Evolutionary conservation across 2,329 filamentous ascomycete species (phyloP).

Genomic region (Trichoderma sp.): DNA sequence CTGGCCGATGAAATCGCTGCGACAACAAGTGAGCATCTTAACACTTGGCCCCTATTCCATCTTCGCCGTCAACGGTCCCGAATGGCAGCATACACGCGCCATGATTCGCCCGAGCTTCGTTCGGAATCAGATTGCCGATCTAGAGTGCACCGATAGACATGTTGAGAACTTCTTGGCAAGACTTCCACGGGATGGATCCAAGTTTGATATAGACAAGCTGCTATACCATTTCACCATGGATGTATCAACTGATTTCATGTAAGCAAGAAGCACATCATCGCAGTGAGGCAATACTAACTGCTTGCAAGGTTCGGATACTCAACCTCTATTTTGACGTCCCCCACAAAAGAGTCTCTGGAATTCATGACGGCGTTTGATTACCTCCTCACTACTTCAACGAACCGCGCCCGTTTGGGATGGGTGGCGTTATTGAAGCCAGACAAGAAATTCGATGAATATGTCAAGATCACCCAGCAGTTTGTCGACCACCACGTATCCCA

Average conservation of each 20-base stretch:
- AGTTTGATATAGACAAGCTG: slow-evolving; percentile 62
- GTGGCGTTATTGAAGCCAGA: slow-evolving; percentile 39
- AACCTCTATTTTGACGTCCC: slow-evolving; percentile 41
- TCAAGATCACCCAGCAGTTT: slow-evolving; percentile 47
- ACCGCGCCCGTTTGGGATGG: slow-evolving; percentile 44
- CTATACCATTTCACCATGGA: slow-evolving; percentile 69
- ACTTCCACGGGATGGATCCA: slow-evolving; percentile 56
- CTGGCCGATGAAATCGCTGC: slow-evolving; percentile 46
- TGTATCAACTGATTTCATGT: slow-evolving; percentile 66
- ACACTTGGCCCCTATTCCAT: slow-evolving; percentile 54
- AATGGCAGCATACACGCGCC: slow-evolving; percentile 54
- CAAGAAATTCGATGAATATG: slow-evolving; percentile 40
- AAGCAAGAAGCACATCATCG: slow-evolving; percentile 22
- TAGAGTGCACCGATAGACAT: slow-evolving; percentile 71
- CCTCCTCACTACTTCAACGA: slow-evolving; percentile 42
- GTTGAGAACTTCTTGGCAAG: slow-evolving; percentile 59
- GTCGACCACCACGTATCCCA: slow-evolving; percentile 50
- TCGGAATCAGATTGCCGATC: slow-evolving; percentile 61
- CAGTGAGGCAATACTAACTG: background rate
- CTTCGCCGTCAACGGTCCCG: slow-evolving; percentile 54
- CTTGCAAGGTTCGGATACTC: slow-evolving; percentile 43
- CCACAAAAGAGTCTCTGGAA: slow-evolving; percentile 39
- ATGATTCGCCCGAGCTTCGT: slow-evolving; percentile 57
- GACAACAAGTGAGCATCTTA: slow-evolving; percentile 40
- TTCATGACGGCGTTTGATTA: slow-evolving; percentile 54